Conservation (phyloP, 306 rosid genomes). For the Purshia tridentata region DNA sequence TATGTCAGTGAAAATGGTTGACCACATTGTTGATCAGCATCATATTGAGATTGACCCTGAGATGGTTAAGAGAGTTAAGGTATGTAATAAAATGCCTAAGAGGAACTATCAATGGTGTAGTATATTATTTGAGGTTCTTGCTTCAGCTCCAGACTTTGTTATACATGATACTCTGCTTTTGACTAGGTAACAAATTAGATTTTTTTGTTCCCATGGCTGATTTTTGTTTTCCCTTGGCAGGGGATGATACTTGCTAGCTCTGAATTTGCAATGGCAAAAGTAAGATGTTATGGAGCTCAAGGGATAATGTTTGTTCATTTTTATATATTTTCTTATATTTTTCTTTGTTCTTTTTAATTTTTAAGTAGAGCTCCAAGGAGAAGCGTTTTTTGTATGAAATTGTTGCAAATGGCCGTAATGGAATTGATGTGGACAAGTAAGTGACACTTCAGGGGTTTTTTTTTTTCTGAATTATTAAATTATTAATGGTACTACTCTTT, state of each 20-base stretch:
- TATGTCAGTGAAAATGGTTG: conserved; percentile 86
- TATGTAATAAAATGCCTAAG: conserved; percentile 10
- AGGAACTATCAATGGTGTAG: background rate
- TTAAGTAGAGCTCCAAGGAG: conserved; percentile 58
- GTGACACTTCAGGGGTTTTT: conserved; percentile 17
- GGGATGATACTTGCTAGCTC: conserved; percentile 94
- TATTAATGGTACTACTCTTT: conserved; percentile 1
- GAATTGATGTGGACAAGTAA: conserved; percentile 98
- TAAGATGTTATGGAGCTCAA: conserved; percentile 19
- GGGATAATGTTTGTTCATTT: background rate
- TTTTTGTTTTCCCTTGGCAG: conserved; percentile 42
- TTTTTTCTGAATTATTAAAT: background rate
- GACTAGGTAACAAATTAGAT: background rate
- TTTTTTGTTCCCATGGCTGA: conserved; percentile 17
- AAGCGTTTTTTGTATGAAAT: conserved; percentile 86
- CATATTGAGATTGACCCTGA: conserved; percentile 63
- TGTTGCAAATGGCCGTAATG: conserved; percentile 97
- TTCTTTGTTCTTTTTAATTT: background rate
- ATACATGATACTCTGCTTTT: background rate
- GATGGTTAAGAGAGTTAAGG: conserved; percentile 77
- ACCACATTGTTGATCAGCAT: conserved; percentile 77
- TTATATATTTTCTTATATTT: background rate
- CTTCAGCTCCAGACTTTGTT: background rate
- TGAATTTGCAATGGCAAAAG: conserved; percentile 58
- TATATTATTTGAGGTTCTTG: background rate